These are phyloP conservation scores for Pseudevernia furfuracea DNA, from an alignment of 495 filamentous ascomycete species.

Conservation along the genomic window DNA sequence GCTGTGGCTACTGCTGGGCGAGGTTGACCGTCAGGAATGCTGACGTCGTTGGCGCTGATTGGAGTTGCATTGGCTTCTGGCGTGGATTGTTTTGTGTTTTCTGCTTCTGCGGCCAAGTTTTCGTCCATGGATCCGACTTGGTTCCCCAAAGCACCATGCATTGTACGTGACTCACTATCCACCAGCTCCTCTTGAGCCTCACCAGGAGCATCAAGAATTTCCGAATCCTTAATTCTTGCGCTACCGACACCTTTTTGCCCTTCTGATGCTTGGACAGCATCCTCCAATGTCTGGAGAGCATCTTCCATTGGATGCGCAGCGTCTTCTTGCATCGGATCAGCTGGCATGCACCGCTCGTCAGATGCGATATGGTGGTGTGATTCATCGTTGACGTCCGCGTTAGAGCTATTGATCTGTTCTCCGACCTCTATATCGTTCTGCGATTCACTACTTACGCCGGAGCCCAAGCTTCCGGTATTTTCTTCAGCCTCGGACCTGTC, in stretches of 20 bases:
- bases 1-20: slow-evolving; percentile 24
- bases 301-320: neutral
- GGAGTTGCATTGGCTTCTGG: neutral
- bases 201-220: neutral
- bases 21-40: slow-evolving; percentile 3
- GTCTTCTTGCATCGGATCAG: neutral
- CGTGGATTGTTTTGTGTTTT: neutral
- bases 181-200: slow-evolving; percentile 1
- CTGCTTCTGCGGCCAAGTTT: neutral
- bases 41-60: neutral
- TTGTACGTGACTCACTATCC: slow-evolving; percentile 12
- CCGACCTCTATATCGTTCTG: neutral
- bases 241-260: neutral
- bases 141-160: slow-evolving; percentile 6
- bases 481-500: neutral
- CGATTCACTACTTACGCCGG: neutral
- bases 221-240: neutral
- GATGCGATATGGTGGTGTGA: neutral
- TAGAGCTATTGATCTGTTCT: neutral
- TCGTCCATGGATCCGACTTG: neutral
- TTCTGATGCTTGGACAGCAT: neutral
- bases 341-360: neutral
- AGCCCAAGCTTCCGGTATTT: neutral
- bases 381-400: neutral
- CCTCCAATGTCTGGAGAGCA: neutral